Evolutionary conservation across 352 stramenopile genomes (phyloP).

Genomic region (Globisporangium yorkense): DNA sequence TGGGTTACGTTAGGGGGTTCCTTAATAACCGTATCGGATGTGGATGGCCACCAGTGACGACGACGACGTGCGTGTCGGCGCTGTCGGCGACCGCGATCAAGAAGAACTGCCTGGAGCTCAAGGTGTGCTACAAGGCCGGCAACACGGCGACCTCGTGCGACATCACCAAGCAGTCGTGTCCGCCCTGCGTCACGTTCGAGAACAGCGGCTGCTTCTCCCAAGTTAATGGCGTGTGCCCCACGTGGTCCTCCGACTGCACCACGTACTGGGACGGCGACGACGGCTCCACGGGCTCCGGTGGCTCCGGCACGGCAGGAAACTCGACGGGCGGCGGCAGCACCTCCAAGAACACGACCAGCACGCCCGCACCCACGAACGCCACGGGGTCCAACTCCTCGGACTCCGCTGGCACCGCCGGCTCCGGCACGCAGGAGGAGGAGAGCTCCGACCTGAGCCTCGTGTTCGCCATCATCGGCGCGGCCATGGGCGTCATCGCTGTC

Average conservation of each 20-base stretch:
- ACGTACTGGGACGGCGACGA: constrained; percentile 8
- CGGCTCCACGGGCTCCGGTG: constrained; percentile 8
- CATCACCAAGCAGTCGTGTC: constrained; percentile 20
- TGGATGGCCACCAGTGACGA: not conserved
- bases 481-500: constrained; percentile 75
- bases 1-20: not conserved
- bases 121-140: constrained; percentile 27
- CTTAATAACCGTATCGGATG: not conserved
- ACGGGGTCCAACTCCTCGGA: constrained; percentile 9
- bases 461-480: constrained; percentile 69
- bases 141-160: constrained; percentile 12
- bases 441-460: constrained; percentile 67
- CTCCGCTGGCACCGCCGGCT: constrained; percentile 4
- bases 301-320: not conserved
- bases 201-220: constrained; percentile 24
- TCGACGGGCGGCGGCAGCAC: not conserved
- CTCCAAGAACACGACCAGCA: constrained; percentile 3
- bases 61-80: not conserved
- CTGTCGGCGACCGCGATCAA: constrained; percentile 5
- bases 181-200: constrained; percentile 26
- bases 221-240: constrained; percentile 11
- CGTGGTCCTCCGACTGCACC: constrained; percentile 29
- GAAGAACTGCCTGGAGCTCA: constrained; percentile 15
- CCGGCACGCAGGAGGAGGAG: constrained; percentile 6
- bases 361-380: constrained; percentile 2